These are phyloP conservation scores for Adenanthera pavonina DNA, from an alignment of 306 rosid genomes.

Conservation along the genomic window DNA sequence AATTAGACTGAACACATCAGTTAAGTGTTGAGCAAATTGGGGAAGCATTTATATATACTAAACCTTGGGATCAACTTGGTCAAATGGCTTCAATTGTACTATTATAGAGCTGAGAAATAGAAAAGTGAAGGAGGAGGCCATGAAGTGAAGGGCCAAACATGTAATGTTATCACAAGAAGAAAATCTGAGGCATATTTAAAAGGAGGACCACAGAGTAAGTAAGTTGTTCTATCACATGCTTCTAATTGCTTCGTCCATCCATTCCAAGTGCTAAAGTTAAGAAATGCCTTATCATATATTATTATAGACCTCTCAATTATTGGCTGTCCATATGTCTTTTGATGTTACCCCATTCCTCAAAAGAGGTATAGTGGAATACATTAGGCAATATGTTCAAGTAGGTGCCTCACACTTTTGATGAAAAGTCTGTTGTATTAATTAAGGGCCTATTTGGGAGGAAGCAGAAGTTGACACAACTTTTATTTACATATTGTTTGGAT, in stretches of 20 bases:
- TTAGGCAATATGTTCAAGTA: background rate
- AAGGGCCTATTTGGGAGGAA: background rate
- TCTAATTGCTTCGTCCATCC: slow-evolving; percentile 26
- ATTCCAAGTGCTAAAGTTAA: background rate
- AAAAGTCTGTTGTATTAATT: background rate
- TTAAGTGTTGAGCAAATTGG: too few species aligned
- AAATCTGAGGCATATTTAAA: slow-evolving; percentile 48
- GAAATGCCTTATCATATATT: background rate
- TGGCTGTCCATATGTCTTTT: background rate
- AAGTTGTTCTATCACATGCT: slow-evolving; percentile 30
- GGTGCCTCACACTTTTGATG: background rate
- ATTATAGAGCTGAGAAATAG: slow-evolving; percentile 26
- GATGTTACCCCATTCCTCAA: background rate
- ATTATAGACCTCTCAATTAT: background rate
- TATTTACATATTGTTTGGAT: background rate
- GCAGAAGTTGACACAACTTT: background rate
- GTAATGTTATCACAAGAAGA: slow-evolving; percentile 42
- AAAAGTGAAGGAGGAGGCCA: slow-evolving; percentile 24
- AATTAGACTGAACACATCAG: too few species aligned
- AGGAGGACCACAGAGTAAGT: slow-evolving; percentile 51
- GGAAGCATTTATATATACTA: background rate
- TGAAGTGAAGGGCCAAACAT: slow-evolving; percentile 36
- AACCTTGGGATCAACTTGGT: background rate
- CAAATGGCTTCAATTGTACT: background rate
- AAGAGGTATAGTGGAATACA: slow-evolving; percentile 1